A percentile compares a stretch with the other conserved stretches of the same genome.
Conservation (phyloP, 805 yeast genomes). For the Sugiyamaella americana region DNA sequence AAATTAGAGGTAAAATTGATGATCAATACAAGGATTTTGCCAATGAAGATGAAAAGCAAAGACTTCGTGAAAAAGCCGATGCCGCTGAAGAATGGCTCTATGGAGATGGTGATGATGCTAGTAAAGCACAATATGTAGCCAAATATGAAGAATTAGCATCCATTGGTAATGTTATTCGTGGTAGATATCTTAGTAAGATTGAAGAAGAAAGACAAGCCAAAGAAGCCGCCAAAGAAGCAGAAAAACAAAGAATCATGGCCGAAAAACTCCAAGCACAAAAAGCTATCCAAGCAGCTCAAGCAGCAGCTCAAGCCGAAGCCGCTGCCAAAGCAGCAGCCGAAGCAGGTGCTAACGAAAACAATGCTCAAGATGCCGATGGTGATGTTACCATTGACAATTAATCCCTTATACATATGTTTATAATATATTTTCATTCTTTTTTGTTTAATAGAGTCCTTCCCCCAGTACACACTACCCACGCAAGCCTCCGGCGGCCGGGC, state of each 20-base stretch:
- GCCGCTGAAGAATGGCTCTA: conserved; percentile 98
- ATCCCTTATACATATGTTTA: no score
- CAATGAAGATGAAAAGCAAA: conserved; percentile 81
- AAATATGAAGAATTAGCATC: conserved; percentile 96
- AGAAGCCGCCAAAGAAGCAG: conserved; percentile 82
- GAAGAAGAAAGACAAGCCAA: conserved; percentile 91
- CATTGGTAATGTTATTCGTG: conserved; percentile 89
- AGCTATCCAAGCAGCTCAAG: conserved; percentile 45
- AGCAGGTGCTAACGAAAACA: neutral
- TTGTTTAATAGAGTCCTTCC: no score
- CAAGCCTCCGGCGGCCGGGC: no score
- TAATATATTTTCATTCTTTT: no score
- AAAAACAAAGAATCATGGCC: conserved; percentile 74
- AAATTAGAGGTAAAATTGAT: conserved; percentile 92
- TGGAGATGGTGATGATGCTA: conserved; percentile 93
- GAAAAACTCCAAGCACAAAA: conserved; percentile 77
- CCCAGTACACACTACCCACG: no score
- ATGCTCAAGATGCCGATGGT: conserved; percentile 1
- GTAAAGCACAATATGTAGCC: conserved; percentile 95
- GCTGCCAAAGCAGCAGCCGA: conserved; percentile 15
- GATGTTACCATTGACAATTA: neutral
- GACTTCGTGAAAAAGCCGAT: conserved; percentile 62
- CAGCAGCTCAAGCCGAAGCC: conserved; percentile 25
- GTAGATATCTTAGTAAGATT: conserved; percentile 88
- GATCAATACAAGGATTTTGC: conserved; percentile 87